Evolutionary conservation across 1,284 basidiomycete species (phyloP), one percentile per base, ranked within the genome.

Genomic region (Schizopora paradoxa): DNA sequence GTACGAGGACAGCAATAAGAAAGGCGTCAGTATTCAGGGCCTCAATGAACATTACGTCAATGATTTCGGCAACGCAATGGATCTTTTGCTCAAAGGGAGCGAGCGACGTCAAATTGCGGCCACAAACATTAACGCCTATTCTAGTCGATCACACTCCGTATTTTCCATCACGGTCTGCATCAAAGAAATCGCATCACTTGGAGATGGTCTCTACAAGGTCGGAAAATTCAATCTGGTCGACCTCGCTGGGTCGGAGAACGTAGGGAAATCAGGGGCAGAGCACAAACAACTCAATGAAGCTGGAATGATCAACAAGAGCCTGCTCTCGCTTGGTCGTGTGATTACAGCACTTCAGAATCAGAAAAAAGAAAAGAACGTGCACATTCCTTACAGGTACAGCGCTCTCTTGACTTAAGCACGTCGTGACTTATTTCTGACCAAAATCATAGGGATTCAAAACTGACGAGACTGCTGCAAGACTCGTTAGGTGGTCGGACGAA

Each of bases 191-290:
- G 82, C 83, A 1, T 61, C 72, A 6, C 69, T 79, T 27, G 88
- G 91, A 5, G 92, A 98, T 55, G 95, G 99, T 58, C 69, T 97
- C 16, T 71, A 98, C 43, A 87, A 86, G 59, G 85, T 94, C 25
- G 95, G 96, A 32, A 99, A 99, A 64, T 77, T 99, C 45, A 97
- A 99, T 65, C 79, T 99, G 14, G 96, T 99, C 46, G 95, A 99
- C 62, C 71, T 99, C 49, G 96, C 96, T 29, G 96, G 96, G 5
- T 95, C 91, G 3, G 96, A 99, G 66, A 98, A 97, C 58, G 95
- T 99, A 56, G 95, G 93, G 6, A 77, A 95, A 13, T 93, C 90
- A 0, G 96, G 96, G 5, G 96, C 96, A 1, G 91, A 94, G 64
- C 90, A 97, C 61, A 92, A 91, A 62, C 76, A 94, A 46, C 96